These are phyloP conservation scores for Sisymbrium irio DNA, from an alignment of 345 rosid species.

Conservation along the genomic window DNA sequence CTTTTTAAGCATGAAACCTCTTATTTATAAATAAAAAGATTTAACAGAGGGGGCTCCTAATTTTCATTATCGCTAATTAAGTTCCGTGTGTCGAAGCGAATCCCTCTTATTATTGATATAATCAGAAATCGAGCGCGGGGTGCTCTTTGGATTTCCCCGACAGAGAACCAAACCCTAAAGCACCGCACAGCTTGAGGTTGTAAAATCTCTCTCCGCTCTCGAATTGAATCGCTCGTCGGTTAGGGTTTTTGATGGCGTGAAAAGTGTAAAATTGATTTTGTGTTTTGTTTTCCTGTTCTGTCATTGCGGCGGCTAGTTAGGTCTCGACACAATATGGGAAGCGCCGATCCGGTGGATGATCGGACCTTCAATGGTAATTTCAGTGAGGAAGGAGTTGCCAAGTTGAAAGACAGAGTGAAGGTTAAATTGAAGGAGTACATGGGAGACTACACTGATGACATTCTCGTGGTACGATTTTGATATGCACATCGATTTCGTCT, in stretches of 20 bases:
- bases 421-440: constrained; percentile 90
- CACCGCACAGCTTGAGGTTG: not conserved
- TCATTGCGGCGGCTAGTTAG: constrained; percentile 32
- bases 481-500: not conserved
- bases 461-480: constrained; percentile 71
- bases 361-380: constrained; percentile 66
- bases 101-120: not conserved
- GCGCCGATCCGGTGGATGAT: constrained; percentile 60
- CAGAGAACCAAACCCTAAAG: constrained; percentile 30
- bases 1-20: not conserved
- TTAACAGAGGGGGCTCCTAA: not conserved
- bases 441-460: constrained; percentile 98
- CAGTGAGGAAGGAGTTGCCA: constrained; percentile 70
- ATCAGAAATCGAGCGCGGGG: constrained; percentile 5
- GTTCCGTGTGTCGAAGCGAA: not conserved
- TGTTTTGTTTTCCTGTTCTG: not conserved
- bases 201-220: constrained; percentile 9
- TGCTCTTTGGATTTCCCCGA: constrained; percentile 21
- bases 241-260: constrained; percentile 23
- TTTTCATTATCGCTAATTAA: not conserved
- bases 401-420: constrained; percentile 62
- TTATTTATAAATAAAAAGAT: not conserved
- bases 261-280: not conserved
- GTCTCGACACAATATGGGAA: constrained; percentile 52
- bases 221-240: not conserved